These are phyloP conservation scores for Monotropa hypopitys DNA, from an alignment of 179 eudicot species.

Conservation along the genomic window DNA sequence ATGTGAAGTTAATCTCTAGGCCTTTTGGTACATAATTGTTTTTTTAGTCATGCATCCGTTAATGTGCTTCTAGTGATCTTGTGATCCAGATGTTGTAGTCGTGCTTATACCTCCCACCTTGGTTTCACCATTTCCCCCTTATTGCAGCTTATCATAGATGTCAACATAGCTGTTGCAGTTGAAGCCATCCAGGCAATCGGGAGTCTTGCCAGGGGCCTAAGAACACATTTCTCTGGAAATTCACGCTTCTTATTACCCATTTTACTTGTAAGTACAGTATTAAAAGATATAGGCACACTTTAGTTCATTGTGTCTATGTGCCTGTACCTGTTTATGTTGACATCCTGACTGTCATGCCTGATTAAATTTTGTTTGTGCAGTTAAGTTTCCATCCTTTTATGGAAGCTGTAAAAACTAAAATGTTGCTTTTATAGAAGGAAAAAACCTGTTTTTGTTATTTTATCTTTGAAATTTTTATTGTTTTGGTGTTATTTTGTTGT, in stretches of 20 bases:
- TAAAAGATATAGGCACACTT: neutral
- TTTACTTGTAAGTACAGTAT: constrained; percentile 60
- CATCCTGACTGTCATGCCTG: neutral
- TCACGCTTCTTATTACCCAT: constrained; percentile 83
- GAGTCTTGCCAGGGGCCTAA: constrained; percentile 80
- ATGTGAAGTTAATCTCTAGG: neutral
- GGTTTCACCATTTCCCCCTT: neutral
- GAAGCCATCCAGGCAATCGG: constrained; percentile 97
- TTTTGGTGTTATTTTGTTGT: neutral
- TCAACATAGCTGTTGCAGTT: constrained; percentile 88
- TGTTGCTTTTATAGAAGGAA: neutral
- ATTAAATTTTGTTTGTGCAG: neutral
- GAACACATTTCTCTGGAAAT: constrained; percentile 70
- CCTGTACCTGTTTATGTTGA: neutral
- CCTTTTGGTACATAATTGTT: neutral
- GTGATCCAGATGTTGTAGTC: neutral
- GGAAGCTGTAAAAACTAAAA: neutral
- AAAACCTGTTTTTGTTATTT: neutral
- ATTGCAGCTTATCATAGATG: constrained; percentile 83
- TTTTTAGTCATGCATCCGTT: neutral
- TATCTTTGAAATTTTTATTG: neutral
- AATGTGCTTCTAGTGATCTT: neutral
- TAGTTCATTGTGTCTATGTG: neutral
- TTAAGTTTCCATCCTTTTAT: neutral
- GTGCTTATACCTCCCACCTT: neutral